Evolutionary conservation across 257 asterid species (phyloP).

Genomic region (Pogostemon cablin): DNA sequence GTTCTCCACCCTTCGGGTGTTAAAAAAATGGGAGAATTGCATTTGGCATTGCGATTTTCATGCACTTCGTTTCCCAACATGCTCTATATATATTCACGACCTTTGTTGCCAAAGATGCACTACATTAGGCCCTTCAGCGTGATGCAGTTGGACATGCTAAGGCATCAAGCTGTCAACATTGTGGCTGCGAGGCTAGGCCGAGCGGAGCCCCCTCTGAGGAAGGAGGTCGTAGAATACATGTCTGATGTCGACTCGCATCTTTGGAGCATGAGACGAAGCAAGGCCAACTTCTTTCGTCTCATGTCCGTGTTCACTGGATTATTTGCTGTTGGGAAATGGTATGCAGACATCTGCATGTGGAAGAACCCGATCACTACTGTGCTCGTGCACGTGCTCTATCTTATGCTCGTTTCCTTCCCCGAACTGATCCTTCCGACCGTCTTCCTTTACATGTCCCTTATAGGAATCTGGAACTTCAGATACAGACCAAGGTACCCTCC

Average conservation of each 20-base stretch:
- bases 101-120: conserved; percentile 86
- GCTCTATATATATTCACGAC: conserved; percentile 70
- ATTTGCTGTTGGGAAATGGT: conserved; percentile 79
- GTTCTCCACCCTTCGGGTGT: conserved; percentile 86
- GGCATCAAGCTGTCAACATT: conserved; percentile 85
- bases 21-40: conserved; percentile 92
- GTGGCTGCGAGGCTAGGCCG: conserved; percentile 76
- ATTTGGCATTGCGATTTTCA: conserved; percentile 74
- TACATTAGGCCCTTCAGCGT: conserved; percentile 78
- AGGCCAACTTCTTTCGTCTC: conserved; percentile 84
- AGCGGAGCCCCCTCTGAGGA: conserved; percentile 83
- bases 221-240: conserved; percentile 90
- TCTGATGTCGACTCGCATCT: conserved; percentile 89
- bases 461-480: conserved; percentile 85
- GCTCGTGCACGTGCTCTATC: conserved; percentile 71
- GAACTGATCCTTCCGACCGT: conserved; percentile 79
- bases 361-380: conserved; percentile 79
- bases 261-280: conserved; percentile 96
- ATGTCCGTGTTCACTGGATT: conserved; percentile 78
- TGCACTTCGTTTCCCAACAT: conserved; percentile 78
- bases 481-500: conserved; percentile 89
- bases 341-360: conserved; percentile 82
- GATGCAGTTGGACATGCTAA: conserved; percentile 80
- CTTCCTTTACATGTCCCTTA: conserved; percentile 86
- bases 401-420: conserved; percentile 83